Base-by-base conservation (phyloP, 2,329 filamentous ascomycete species). In the Aspergillus spinulosporus region DNA sequence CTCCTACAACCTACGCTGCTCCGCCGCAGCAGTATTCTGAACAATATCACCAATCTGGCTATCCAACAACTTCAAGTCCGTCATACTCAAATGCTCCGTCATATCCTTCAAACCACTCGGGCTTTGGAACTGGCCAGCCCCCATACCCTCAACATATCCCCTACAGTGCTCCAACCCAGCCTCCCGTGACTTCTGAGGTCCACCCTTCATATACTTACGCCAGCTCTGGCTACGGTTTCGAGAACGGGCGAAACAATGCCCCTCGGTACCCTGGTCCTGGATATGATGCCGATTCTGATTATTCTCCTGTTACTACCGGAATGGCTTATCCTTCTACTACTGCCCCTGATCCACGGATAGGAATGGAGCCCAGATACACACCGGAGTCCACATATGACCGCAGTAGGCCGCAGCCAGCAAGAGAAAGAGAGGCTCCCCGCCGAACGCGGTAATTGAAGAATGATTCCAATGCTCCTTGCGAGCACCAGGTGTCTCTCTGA, bases 281-380 rank as follows among this genome's bases (percentile, higher is more conserved):
- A 59, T 75, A 76, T 71, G 73, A 77, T 57, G 64, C 72, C 56
- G 73, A 76, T 46, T 58, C 68, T 58, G 74, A 77, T 36, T 76
- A 75, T 63, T 69, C 74, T 59, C 70, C 72, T 43, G 71, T 71
- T 54, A 72, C 74, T 43, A 68, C 73, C 54, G 71, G 72, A 63
- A 75, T 74, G 60, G 62, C 67, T 49, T 76, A 76, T 62, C 72
- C 74, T 59, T 57, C 73, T 52, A 74, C 69, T 49, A 70, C 72
- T 62, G 71, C 72, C 64, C 66, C 74, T 59, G 74, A 76, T 57
- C 67, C 72, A 49, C 73, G 74, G 68, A 72, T 74, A 69, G 69
- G 67, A 71, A 73, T 75, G 68, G 74, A 76, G 54, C 65, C 72
- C 55, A 75, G 74, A 72, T 76, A 75, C 62, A 72, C 73, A 56